Percentiles rank a stretch among this genome's conserved stretches.
Conservation (phyloP, 176 grass and related monocot genomes). For the Ensete ventricosum region DNA sequence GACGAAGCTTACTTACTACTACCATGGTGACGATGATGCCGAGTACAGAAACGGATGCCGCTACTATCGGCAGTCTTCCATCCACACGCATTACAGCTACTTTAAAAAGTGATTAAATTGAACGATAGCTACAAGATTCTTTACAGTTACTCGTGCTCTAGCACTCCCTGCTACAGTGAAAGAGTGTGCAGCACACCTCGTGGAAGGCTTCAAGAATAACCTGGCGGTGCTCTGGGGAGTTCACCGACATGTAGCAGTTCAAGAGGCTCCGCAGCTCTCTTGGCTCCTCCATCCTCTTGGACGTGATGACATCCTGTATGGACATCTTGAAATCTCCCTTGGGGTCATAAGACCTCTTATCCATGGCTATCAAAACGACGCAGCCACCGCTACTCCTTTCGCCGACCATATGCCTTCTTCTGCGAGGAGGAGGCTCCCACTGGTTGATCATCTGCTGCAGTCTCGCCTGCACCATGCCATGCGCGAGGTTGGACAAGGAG, state of each 20-base stretch:
- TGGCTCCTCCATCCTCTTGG: conserved; percentile 64
- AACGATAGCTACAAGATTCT: background rate
- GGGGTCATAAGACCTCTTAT: conserved; percentile 50
- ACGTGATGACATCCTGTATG: conserved; percentile 67
- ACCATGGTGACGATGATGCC: too few relatives aligned
- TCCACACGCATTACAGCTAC: too few relatives aligned
- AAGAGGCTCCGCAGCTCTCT: conserved; percentile 70
- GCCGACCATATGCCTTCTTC: background rate
- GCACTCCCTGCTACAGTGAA: conserved; percentile 20
- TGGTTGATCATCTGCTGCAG: conserved; percentile 43
- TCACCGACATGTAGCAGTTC: conserved; percentile 85
- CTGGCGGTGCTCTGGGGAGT: conserved; percentile 56
- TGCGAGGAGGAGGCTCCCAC: background rate
- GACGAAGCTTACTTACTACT: too few relatives aligned
- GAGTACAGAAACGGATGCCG: too few relatives aligned
- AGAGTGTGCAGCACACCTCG: conserved; percentile 74
- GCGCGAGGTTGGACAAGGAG: conserved; percentile 42
- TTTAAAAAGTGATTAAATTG: too few relatives aligned
- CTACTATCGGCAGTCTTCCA: too few relatives aligned
- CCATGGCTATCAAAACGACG: conserved; percentile 65
- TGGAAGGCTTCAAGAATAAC: conserved; percentile 84
- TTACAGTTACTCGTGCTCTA: background rate
- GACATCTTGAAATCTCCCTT: conserved; percentile 66
- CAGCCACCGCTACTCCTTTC: conserved; percentile 3
- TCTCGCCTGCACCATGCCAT: conserved; percentile 66